Evolutionary conservation across 2,329 filamentous ascomycete genomes (phyloP), one percentile per base, ranked within the genome.

Genomic region (Sclerotinia subarctica): DNA sequence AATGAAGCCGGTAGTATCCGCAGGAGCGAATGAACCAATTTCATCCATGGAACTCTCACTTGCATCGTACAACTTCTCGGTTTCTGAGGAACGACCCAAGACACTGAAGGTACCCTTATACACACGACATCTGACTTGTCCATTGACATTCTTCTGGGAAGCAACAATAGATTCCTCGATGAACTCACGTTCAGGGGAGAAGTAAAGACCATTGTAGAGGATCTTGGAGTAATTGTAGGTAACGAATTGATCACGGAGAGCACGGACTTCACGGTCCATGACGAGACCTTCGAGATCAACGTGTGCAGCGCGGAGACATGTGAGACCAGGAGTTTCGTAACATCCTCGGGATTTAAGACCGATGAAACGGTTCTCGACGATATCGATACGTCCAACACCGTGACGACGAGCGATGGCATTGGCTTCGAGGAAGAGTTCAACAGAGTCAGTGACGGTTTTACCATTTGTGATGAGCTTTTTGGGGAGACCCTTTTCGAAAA

Each of bases 321-420:
- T 75, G 49, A 77, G 69, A 64, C 74, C 76, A 29, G 74, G 74
- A 44, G 75, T 76, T 76, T 94, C 91, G 82, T 94, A 94, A 83
- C 91, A 94, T 75, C 91, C 91, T 75, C 91, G 87, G 73, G 85
- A 89, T 83, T 94, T 94, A 75, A 94, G 84, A 71, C 91, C 91
- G 76, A 92, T 90, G 82, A 90, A 92, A 66, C 91, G 86, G 82
- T 91, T 91, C 80, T 93, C 90, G 70, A 94, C 91, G 77, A 94
- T 94, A 79, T 94, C 91, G 73, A 94, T 89, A 76, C 92, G 84
- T 75, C 91, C 92, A 73, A 94, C 86, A 78, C 92, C 92, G 81
- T 93, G 83, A 72, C 82, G 84, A 78, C 86, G 85, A 72, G 86
- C 92, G 72, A 94, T 89, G 69, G 86, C 82, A 81, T 94, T 94